A percentile compares a stretch with the other conserved stretches of the same genome.
Evolutionary conservation across 2,329 filamentous ascomycete species (phyloP).

Genomic region (Aspergillus sp.): DNA sequence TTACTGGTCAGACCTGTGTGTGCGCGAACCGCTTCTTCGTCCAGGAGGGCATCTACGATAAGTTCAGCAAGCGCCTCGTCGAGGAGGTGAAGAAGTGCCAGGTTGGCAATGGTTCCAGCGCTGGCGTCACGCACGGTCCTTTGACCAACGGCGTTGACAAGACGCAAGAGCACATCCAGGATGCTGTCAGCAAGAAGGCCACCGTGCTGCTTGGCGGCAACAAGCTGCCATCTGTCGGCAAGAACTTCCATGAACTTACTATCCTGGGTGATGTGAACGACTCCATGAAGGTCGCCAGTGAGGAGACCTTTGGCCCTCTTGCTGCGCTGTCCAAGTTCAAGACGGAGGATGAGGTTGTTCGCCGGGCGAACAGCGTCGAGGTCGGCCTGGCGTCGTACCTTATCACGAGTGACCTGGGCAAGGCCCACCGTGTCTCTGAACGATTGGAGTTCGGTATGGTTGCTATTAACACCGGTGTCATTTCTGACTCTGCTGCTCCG

Average conservation of each 20-base stretch:
- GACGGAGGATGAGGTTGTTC: slow-evolving; percentile 3
- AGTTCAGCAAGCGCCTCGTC: slow-evolving; percentile 54
- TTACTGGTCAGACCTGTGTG: slow-evolving; percentile 90
- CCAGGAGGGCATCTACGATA: slow-evolving; percentile 48
- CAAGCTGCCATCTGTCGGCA: slow-evolving; percentile 69
- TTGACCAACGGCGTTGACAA: slow-evolving; percentile 4
- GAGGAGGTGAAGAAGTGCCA: slow-evolving; percentile 31
- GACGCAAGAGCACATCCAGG: background rate
- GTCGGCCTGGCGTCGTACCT: slow-evolving; percentile 62
- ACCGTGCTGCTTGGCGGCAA: background rate
- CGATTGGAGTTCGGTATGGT: slow-evolving; percentile 36
- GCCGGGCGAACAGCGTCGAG: background rate
- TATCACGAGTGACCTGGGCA: slow-evolving; percentile 62
- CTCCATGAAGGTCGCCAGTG: slow-evolving; percentile 74
- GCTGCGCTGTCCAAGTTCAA: slow-evolving; percentile 67
- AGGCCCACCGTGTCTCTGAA: slow-evolving; percentile 57
- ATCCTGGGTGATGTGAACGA: slow-evolving; percentile 79
- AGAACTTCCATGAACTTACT: slow-evolving; percentile 84
- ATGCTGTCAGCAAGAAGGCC: background rate
- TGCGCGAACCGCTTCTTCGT: slow-evolving; percentile 61
- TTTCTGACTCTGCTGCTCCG: slow-evolving; percentile 9
- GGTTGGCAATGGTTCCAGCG: background rate
- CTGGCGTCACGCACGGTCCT: background rate
- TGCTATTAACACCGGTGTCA: slow-evolving; percentile 17
- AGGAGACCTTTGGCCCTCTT: slow-evolving; percentile 93